Evolutionary conservation across 2,329 filamentous ascomycete species (phyloP).

Genomic region (Curvularia spicifera): DNA sequence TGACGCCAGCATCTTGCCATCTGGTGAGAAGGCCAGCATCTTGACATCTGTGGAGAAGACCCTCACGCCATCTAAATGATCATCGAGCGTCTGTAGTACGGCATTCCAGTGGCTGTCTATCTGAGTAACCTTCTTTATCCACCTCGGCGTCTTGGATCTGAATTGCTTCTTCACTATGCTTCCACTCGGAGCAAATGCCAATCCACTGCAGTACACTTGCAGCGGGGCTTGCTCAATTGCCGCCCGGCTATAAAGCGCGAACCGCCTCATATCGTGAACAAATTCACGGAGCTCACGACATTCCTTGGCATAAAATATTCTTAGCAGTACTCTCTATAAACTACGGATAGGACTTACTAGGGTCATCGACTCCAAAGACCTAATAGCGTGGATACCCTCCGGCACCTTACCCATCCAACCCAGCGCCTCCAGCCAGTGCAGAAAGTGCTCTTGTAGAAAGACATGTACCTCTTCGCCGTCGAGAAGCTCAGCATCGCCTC

Average conservation of each 20-base stretch:
- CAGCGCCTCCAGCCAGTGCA: not conserved
- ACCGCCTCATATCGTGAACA: not conserved
- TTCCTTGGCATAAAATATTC: not conserved
- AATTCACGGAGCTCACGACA: not conserved
- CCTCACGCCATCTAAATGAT: no score
- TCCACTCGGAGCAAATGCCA: not conserved
- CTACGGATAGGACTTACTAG: not conserved
- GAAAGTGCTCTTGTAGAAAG: not conserved
- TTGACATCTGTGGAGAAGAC: not conserved
- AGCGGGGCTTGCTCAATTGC: not conserved
- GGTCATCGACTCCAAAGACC: not conserved
- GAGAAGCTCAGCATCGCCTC: not conserved
- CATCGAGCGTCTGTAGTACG: not conserved
- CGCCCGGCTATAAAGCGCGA: not conserved
- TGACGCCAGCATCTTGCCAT: not conserved
- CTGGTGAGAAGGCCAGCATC: not conserved
- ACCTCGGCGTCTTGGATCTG: not conserved
- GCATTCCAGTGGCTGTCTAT: not conserved
- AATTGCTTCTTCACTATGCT: not conserved
- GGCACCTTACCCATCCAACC: not conserved
- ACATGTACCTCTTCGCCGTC: not conserved
- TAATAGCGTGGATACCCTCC: not conserved
- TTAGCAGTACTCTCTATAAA: not conserved
- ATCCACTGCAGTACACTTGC: not conserved
- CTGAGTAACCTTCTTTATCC: not conserved